phyloP scores from a whole-genome alignment of 331 rosid genomes.

The Pyrus hybrid region DNA sequence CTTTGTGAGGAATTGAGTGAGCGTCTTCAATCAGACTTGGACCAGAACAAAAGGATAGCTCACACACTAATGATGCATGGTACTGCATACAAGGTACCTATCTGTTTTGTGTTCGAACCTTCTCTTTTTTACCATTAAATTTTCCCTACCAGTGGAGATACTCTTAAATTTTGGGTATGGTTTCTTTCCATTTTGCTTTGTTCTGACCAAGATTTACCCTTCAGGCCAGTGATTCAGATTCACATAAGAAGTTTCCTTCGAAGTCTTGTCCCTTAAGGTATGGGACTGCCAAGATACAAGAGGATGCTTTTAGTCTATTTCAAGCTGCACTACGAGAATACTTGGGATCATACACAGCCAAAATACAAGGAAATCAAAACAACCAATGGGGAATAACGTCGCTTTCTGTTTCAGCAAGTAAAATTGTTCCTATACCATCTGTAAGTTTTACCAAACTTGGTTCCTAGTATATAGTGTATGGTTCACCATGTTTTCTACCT shows the following conservation, averaged over 20 bases:
- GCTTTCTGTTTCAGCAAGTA: constrained; percentile 84
- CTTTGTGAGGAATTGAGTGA: constrained; percentile 81
- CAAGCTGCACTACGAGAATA: constrained; percentile 81
- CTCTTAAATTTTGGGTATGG: not conserved
- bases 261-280: constrained; percentile 89
- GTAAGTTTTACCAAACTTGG: constrained; percentile 44
- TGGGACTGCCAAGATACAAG: constrained; percentile 83
- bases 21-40: constrained; percentile 71
- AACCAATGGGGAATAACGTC: constrained; percentile 64
- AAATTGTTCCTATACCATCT: constrained; percentile 76
- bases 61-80: constrained; percentile 75
- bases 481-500: not conserved
- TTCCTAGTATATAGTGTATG: constrained; percentile 5
- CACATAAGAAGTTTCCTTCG: constrained; percentile 78
- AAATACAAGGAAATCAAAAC: constrained; percentile 38
- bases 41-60: constrained; percentile 79
- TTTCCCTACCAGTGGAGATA: not conserved
- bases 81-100: constrained; percentile 61
- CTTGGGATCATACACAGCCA: constrained; percentile 35
- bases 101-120: constrained; percentile 12
- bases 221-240: constrained; percentile 64
- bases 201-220: constrained; percentile 17
- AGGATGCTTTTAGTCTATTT: constrained; percentile 79
- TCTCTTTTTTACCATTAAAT: not conserved
- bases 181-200: not conserved